These are phyloP conservation scores for Sicyos baderoa DNA, from an alignment of 306 rosid genomes.

Conservation along the genomic window DNA sequence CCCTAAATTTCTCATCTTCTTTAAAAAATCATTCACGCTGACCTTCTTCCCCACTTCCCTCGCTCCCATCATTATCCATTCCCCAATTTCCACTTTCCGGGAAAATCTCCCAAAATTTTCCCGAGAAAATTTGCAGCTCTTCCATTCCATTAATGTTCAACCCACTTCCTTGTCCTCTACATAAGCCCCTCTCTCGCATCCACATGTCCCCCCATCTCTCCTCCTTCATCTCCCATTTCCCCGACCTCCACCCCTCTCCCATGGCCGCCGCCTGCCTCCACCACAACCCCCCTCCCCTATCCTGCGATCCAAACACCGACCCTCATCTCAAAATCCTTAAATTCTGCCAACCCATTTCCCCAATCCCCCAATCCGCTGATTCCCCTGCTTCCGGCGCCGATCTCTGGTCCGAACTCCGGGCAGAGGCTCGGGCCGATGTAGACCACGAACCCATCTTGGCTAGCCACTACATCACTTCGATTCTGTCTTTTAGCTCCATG, in stretches of 20 bases:
- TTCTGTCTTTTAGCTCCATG: slow-evolving; percentile 46
- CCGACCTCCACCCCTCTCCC: slow-evolving; percentile 4
- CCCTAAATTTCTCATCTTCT: too few relatives aligned
- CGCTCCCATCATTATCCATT: too few relatives aligned
- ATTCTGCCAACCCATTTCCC: slow-evolving; percentile 35
- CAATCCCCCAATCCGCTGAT: slow-evolving; percentile 18
- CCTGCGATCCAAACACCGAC: slow-evolving; percentile 32
- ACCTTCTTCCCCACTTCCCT: too few relatives aligned
- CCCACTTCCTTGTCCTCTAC: slow-evolving; percentile 1
- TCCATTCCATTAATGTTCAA: background rate
- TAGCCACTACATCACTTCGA: slow-evolving; percentile 35
- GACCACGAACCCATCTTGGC: slow-evolving; percentile 55
- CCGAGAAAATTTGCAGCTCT: slow-evolving; percentile 19
- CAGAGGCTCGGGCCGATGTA: slow-evolving; percentile 55
- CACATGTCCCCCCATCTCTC: slow-evolving; percentile 4
- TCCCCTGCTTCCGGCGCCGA: slow-evolving; percentile 22
- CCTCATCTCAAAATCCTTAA: slow-evolving; percentile 17
- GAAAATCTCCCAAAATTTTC: slow-evolving; percentile 21
- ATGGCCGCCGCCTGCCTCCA: slow-evolving; percentile 39
- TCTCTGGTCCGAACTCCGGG: slow-evolving; percentile 42
- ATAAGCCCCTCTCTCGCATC: background rate
- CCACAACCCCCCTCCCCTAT: too few relatives aligned
- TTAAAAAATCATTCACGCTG: too few relatives aligned
- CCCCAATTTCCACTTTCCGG: background rate
- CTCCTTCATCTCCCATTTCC: slow-evolving; percentile 11